These are phyloP conservation scores for Larix kaempferi DNA, from an alignment of 75 land plant genomes.

Conservation along the genomic window DNA sequence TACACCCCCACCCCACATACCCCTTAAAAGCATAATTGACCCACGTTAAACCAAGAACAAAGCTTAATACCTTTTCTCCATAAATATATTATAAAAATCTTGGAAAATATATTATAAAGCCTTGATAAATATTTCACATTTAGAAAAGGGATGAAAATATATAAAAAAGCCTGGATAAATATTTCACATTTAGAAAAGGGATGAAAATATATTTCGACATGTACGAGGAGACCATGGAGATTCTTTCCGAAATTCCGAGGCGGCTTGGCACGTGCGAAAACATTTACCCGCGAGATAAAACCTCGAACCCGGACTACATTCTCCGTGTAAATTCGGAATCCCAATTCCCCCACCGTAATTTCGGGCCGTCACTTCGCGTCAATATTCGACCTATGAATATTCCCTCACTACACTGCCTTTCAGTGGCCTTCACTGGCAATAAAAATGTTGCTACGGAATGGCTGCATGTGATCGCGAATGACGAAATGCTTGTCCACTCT, in stretches of 20 bases:
- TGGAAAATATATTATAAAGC: too few species aligned
- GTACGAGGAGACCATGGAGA: slow-evolving; percentile 1
- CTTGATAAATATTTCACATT: too few species aligned
- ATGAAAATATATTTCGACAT: background rate
- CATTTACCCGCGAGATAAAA: background rate
- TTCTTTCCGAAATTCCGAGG: slow-evolving; percentile 1
- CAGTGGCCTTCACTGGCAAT: background rate
- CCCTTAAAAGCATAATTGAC: too few species aligned
- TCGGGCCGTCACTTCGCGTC: background rate
- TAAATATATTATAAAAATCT: too few species aligned
- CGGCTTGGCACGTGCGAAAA: slow-evolving; percentile 6
- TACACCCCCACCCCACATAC: too few species aligned
- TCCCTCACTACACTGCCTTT: too few species aligned
- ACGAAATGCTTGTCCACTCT: too few species aligned
- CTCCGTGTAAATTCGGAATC: background rate
- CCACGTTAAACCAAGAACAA: too few species aligned
- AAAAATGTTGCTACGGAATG: background rate
- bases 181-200: too few species aligned
- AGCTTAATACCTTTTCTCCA: too few species aligned
- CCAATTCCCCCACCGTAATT: background rate
- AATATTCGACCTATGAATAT: background rate
- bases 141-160: too few species aligned
- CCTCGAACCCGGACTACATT: background rate
- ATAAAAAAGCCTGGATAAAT: background rate
- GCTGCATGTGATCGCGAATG: background rate